Conservation (phyloP, 352 stramenopile genomes). For the Globisporangium spinosum region DNA sequence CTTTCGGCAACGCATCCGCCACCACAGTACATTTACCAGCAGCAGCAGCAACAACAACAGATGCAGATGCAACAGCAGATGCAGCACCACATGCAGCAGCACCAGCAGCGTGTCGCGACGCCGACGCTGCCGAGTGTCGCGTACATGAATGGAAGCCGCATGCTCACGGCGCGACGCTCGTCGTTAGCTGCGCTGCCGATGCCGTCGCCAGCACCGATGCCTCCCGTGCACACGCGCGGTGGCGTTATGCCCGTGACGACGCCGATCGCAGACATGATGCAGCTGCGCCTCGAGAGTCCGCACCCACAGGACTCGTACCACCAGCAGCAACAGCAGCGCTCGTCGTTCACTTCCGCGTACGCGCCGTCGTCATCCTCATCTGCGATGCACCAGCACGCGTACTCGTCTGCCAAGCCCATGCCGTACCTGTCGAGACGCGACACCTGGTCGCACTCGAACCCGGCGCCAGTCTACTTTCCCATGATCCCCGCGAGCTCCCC, state of each 20-base stretch:
- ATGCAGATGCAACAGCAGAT: conserved; percentile 29
- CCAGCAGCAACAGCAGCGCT: conserved; percentile 11
- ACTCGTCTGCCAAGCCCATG: conserved; percentile 40
- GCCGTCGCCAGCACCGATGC: conserved; percentile 30
- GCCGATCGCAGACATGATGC: conserved; percentile 73
- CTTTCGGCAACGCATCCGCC: conserved; percentile 19
- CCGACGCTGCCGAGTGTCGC: conserved; percentile 37
- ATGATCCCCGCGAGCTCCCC: conserved; percentile 30
- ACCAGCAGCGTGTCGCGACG: conserved; percentile 27
- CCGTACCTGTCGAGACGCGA: conserved; percentile 30
- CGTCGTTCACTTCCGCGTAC: conserved; percentile 17
- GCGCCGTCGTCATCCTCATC: conserved; percentile 4
- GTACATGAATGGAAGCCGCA: conserved; percentile 21
- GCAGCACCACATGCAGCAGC: conserved; percentile 25
- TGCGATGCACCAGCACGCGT: conserved; percentile 45
- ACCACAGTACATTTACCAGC: conserved; percentile 17
- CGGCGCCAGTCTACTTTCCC: conserved; percentile 19
- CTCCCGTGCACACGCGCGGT: conserved; percentile 1
- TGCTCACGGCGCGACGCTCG: conserved; percentile 39
- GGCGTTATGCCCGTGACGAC: conserved; percentile 38
- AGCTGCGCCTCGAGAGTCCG: conserved; percentile 52
- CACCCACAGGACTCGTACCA: conserved; percentile 20
- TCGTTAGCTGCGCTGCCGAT: conserved; percentile 51
- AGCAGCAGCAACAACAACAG: conserved; percentile 19
- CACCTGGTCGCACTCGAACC: not conserved